A percentile compares a stretch with the other conserved stretches of the same genome.
These are phyloP conservation scores for Mycena pura DNA, from an alignment of 768 basidiomycete species.

Conservation along the genomic window DNA sequence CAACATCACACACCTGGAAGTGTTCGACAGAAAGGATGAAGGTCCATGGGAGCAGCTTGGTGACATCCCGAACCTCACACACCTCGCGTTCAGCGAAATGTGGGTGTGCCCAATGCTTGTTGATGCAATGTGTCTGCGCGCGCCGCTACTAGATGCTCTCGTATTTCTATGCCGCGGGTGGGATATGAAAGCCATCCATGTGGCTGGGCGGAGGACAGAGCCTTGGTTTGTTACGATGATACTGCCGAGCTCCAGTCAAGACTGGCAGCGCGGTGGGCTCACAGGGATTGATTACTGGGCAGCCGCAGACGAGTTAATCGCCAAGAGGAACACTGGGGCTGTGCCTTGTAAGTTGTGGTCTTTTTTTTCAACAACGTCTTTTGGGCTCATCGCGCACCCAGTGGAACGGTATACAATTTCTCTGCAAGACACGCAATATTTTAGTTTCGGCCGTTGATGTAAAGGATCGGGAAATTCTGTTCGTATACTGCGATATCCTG, in stretches of 20 bases:
- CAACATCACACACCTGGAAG: conserved; percentile 1
- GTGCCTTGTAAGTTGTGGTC: neutral
- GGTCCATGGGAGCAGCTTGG: neutral
- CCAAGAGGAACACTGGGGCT: neutral
- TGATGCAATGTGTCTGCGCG: neutral
- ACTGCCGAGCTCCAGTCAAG: too few species aligned
- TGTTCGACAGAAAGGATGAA: neutral
- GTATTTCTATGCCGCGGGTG: neutral
- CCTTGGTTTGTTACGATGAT: neutral
- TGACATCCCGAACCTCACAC: neutral
- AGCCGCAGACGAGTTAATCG: neutral
- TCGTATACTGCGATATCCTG: too few species aligned
- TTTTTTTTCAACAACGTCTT: neutral
- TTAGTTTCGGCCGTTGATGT: too few species aligned
- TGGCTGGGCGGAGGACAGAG: neutral
- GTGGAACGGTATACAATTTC: neutral
- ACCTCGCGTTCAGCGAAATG: conserved; percentile 1
- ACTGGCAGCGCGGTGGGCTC: neutral
- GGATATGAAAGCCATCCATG: neutral
- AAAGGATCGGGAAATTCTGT: too few species aligned
- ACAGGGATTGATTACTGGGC: neutral
- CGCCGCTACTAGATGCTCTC: neutral
- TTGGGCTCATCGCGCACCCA: neutral
- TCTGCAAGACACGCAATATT: neutral
- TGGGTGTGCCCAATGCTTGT: neutral